phyloP scores from a whole-genome alignment of 805 yeast genomes.

The Candida anglica region DNA sequence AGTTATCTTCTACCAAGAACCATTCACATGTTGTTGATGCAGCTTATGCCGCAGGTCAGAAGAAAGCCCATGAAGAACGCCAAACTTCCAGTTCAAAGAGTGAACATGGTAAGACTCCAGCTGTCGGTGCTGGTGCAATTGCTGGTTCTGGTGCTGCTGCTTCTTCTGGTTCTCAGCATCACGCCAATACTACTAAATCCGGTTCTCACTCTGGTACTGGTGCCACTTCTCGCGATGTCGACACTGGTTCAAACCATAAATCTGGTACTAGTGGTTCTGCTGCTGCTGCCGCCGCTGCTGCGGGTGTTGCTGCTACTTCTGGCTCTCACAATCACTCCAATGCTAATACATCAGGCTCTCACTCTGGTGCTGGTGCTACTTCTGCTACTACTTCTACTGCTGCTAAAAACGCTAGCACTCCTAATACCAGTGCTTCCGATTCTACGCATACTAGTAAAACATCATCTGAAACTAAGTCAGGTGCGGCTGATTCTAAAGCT shows the following conservation, averaged over 20 bases:
- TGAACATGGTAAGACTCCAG: too few relatives aligned
- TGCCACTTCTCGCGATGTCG: too few relatives aligned
- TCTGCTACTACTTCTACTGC: background rate
- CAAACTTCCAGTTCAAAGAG: background rate
- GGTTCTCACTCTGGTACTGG: background rate
- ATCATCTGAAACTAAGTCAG: too few relatives aligned
- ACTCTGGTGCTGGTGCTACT: background rate
- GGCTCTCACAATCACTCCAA: background rate
- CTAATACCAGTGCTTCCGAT: background rate
- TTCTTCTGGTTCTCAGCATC: conserved; percentile 1
- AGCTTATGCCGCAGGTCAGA: too few relatives aligned
- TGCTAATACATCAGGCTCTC: background rate
- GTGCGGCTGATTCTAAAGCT: too few relatives aligned
- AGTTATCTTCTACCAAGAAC: too few relatives aligned
- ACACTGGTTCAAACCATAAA: background rate
- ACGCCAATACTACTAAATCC: background rate
- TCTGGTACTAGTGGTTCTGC: conserved; percentile 8
- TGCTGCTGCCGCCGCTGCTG: conserved; percentile 20
- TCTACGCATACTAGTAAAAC: background rate
- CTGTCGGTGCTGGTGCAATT: conserved; percentile 10
- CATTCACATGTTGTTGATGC: too few relatives aligned
- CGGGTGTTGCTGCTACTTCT: conserved; percentile 11
- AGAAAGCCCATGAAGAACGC: too few relatives aligned
- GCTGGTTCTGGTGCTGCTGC: conserved; percentile 9
- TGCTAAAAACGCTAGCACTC: background rate